Evolutionary conservation across 2,329 filamentous ascomycete genomes (phyloP), one percentile per base, ranked within the genome.

Genomic region (Fusarium tanahbumbuense): DNA sequence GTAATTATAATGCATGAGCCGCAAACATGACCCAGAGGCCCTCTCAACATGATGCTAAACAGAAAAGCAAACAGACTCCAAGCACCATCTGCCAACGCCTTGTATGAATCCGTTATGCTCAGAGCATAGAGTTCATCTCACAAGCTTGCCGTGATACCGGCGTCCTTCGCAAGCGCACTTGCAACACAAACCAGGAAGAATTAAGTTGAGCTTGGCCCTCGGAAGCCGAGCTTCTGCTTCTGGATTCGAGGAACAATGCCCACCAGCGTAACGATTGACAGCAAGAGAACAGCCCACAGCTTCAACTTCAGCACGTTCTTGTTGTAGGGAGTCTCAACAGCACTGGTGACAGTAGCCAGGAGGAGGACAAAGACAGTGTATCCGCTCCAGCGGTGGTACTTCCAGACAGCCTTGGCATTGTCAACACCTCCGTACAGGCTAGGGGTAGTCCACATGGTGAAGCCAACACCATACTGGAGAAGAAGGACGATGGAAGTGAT

Each of bases 361-460:
- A 95, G 85, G 73, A 97, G 75, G 53, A 91, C 76, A 56, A 95
- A 81, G 62, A 94, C 82, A 10, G 89, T 71, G 77, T 99, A 98
- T 4, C 95, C 96, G 23, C 85, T 86, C 56, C 87, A 81, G 30
- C 95, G 89, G 79, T 98, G 96, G 75, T 94, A 97, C 81, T 97
- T 98, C 86, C 95, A 98, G 44, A 97, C 79, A 25, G 85, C 85
- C 85, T 94, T 97, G 22, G 94, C 95, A 5, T 89, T 89, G 27
- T 93, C 90, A 68, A 91, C 89, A 59, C 93, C 89, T 8, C 94
- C 94, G 74, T 95, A 97, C 2, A 97, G 75, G 1, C 77, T 76
- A 0, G 94, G 94, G 5, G 88, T 83, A 62, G 89, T 93, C 84
- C 91, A 98, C 82, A 96, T 93, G 32, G 93, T 92, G 68, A 97